Base-by-base conservation (phyloP, 2,329 filamentous ascomycete species). In the Colletotrichum chrysophilum region DNA sequence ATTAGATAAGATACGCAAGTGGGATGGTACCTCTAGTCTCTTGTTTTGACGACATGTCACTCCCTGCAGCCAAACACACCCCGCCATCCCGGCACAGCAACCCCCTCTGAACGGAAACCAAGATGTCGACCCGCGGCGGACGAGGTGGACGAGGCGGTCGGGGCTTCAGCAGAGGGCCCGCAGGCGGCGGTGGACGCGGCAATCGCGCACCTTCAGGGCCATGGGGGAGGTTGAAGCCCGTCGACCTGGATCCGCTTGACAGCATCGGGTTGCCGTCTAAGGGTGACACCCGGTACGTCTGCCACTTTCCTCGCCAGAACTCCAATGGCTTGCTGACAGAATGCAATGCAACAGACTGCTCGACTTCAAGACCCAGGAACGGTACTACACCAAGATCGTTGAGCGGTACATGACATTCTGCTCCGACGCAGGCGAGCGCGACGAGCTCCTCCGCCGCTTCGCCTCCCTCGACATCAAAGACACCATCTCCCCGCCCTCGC, bases 361-460 rank as follows among this genome's bases (percentile, higher is more conserved):
- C 74, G 92, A 96, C 80, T 87, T 90, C 84, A 95, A 94, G 85
- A 91, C 91, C 9, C 96, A 98, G 85, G 94, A 98, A 83, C 88
- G 88, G 70, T 98, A 96, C 87, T 98, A 96, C 85, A 93, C 93
- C 82, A 95, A 93, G 82, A 97, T 98, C 80, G 92, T 96, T 74
- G 93, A 96, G 82, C 92, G 95, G 65, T 98, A 98, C 86, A 94
- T 98, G 91, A 92, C 92, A 77, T 97, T 98, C 84, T 98, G 96
- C 87, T 94, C 94, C 66, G 89, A 93, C 43, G 92, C 92, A 18
- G 91, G 93, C 71, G 91, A 94, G 81, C 89, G 93, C 68, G 92
- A 94, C 78, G 92, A 94, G 79, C 91, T 98, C 30, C 91, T 96
- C 75, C 89, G 90, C 66, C 93, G 94, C 70, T 96, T 98, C 82